Base-by-base conservation (phyloP, 148 eudicot species). In the Chenopodium suecicum region DNA sequence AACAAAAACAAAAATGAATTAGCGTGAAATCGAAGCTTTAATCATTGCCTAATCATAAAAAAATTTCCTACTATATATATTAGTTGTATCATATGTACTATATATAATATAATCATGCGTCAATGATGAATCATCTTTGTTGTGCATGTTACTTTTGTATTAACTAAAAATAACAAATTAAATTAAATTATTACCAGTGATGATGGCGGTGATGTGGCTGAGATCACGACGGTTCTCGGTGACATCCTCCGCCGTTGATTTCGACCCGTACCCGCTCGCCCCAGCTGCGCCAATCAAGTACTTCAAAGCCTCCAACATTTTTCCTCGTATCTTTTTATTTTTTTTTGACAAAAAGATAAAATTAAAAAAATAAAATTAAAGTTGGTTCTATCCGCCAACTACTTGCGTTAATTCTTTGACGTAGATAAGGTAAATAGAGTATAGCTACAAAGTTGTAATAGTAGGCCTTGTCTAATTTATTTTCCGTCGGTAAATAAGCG, bases 201-300 rank as follows among this genome's bases (percentile, higher is more conserved):
- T 92, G 86, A 97, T 87, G 89, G 97, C 97, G 44, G 98, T 92
- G 78, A 90, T 48, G 82, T 84, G 79, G 81, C 79, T 70, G 68
- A 93, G 91, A 80, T 89, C 86, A 23, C 78, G 78, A 70, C 89
- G 82, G 82, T 73, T 60, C 54, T 85, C 84, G 25, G 94, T 95
- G 74, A 96, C 98, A 66, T 91, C 86, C 31, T 94, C 91, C 73
- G 98, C 98, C 19, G 99, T 96, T 31, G 99, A 89, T 77, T 87
- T 94, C 31, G 98, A 94, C 70, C 99, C 93, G 77, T 83, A 96
- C 1, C 99, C 99, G 81, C 94, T 92, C 0, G 98, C 85, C 1
- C 99, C 98, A 47, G 88, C 82, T 25, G 93, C 82, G 47, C 99
- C 99, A 68, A 91, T 81, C 64, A 96, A 82, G 83, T 94, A 94